Conservation (phyloP, 306 rosid species). For the Casuarina glauca region DNA sequence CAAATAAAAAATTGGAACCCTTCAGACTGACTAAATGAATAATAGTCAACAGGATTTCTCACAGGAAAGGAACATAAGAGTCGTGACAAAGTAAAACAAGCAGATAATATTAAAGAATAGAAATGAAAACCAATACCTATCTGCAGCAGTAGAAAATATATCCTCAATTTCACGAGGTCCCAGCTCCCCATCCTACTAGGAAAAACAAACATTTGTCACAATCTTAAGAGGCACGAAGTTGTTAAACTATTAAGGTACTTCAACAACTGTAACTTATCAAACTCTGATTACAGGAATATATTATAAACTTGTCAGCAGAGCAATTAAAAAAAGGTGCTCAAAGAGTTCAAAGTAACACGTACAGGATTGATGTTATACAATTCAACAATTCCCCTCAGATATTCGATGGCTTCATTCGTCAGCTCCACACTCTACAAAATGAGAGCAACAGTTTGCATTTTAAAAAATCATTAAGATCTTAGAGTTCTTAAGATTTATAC, state of each 20-base stretch:
- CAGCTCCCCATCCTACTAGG: conserved; percentile 73
- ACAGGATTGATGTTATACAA: conserved; percentile 67
- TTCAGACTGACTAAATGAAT: not conserved
- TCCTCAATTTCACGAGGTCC: conserved; percentile 86
- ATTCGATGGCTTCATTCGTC: conserved; percentile 88
- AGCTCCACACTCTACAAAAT: conserved; percentile 91
- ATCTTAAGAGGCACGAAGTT: conserved; percentile 7
- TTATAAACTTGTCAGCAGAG: not conserved
- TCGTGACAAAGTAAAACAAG: conserved; percentile 12
- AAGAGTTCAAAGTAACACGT: conserved; percentile 37
- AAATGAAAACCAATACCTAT: conserved; percentile 52
- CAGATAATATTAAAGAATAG: not conserved
- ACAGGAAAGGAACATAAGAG: not conserved
- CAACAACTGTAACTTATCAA: not conserved
- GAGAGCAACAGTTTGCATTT: conserved; percentile 22
- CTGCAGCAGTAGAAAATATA: conserved; percentile 94
- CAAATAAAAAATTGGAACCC: not conserved
- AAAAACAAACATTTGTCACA: conserved; percentile 18
- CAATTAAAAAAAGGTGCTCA: conserved; percentile 9
- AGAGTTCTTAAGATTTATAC: not conserved
- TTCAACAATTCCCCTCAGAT: conserved; percentile 76
- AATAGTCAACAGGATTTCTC: not conserved
- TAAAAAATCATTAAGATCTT: not conserved
- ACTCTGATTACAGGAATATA: not conserved
- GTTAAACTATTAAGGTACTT: conserved; percentile 15